Base-by-base conservation (phyloP, 139 green algal genomes). In the Chlamydomonas incerta region DNA sequence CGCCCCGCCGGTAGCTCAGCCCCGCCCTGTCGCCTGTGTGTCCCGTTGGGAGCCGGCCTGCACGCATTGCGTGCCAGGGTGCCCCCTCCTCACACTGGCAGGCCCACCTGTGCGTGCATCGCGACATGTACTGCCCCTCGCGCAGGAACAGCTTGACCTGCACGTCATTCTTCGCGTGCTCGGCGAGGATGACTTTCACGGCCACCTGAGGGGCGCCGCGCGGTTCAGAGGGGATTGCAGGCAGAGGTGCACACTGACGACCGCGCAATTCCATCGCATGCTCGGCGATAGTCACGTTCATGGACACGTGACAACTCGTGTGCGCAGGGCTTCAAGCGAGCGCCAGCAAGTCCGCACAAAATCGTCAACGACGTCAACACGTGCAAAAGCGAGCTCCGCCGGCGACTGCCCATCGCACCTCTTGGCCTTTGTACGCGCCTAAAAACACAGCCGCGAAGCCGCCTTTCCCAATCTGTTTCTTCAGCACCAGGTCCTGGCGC, bases 91-190 rank as follows among this genome's bases (percentile, higher is more conserved):
- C 66, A 47, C 66, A 13, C 31, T 28, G 10, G 11, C 31, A 1
- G 31, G 10, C 74, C 41, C 31, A 85, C 79, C 24, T 85, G 79
- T 85, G 79, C 15, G 47, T 85, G 50, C 46, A 63, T 11, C 79
- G 65, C 4, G 47, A 41, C 79, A 85, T 85, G 79, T 85, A 85
- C 65, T 85, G 79, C 31, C 79, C 79, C 29, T 85, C 79, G 3
- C 79, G 46, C 46, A 85, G 50, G 35, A 85, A 41, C 0, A 75
- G 66, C 47, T 75, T 76, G n/a, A 85, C 66, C n/a, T 70, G 63
- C 18, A 29, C 52, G 9, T 74, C 77, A 14, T 41, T 34, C 21
- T 9, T 28, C 1, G 72, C 28, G 57, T 83, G 77, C n/a, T 83
- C 77, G 28, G 77, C 63, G 50, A 83, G 65, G 23, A 83, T 74